Evolutionary conservation across 352 stramenopile genomes (phyloP), one percentile per base, ranked within the genome.

Genomic region (Pseudoperonospora humuli): DNA sequence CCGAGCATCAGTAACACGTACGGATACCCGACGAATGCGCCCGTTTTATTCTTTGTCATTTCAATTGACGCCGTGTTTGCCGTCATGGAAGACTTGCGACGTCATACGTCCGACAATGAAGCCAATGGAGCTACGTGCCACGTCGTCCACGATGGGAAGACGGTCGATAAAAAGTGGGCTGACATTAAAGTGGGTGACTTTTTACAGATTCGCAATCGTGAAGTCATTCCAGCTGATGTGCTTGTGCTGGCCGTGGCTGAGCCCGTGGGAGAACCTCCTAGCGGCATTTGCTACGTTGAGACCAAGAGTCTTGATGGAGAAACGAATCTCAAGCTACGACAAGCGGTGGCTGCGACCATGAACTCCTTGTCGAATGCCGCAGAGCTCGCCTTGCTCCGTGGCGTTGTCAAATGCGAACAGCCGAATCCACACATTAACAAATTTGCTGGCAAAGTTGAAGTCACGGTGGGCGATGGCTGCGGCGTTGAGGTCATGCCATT

Each of bases 231-330:
- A 0, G 83, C 81, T 0, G 85, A 96, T 34, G 54, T 96, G 31
- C 54, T 96, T 3, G 78, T 96, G 37, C 64, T 96, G 2, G 66
- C 70, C 0, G 75, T 90, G 1, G 64, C 71, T 1, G 83, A 95
- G 57, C 76, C 81, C 1, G 68, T 84, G 0, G 60, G 66, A 0
- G 60, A 84, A 50, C 65, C 70, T 5, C 75, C 83, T 0, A 90
- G 74, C 29, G 83, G 84, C 19, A 85, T 89, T 27, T 93, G 79
- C 60, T 95, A 92, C 50, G 81, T 95, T 5, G 82, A 96, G 59
- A 97, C 88, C 42, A 92, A 92, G 37, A 90, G 69, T 37, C 61
- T 97, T 1, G 88, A 97, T 52, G 88, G 88, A 2, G 88, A 97
- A 53, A 97, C 84, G 3, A 97, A 97, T 45, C 61, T 97, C n/a